Percentiles rank a stretch among this genome's conserved stretches.
phyloP scores from a whole-genome alignment of 2,329 filamentous ascomycete species.

The Colletotrichum truncatum region DNA sequence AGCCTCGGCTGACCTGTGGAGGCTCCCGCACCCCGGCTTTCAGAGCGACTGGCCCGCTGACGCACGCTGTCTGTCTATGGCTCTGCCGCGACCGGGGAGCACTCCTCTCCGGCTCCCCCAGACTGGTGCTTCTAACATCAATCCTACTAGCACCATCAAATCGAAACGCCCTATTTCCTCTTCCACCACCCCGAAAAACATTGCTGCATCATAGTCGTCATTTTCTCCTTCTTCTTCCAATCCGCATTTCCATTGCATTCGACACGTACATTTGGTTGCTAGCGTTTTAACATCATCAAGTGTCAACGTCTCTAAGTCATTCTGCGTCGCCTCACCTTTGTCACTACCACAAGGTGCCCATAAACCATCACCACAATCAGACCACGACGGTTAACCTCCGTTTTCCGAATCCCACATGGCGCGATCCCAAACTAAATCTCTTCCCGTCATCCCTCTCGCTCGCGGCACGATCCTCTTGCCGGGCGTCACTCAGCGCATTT shows the following conservation, averaged over 20 bases:
- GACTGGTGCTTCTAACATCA: conserved; percentile 19
- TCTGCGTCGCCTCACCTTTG: not conserved
- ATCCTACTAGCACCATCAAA: conserved; percentile 3
- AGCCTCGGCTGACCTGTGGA: conserved; percentile 29
- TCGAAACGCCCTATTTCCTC: not conserved
- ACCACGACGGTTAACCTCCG: not conserved
- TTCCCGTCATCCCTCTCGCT: conserved; percentile 86
- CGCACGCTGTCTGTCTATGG: not conserved
- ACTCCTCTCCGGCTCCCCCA: conserved; percentile 4
- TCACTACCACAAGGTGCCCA: conserved; percentile 17
- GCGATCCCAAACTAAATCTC: conserved; percentile 45
- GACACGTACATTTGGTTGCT: not conserved
- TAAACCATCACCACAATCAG: not conserved
- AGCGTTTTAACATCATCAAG: not conserved
- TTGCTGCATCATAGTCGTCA: not conserved
- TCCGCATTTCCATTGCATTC: not conserved
- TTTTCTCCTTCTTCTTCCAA: not conserved
- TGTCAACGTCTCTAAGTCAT: not conserved
- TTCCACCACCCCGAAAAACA: not conserved
- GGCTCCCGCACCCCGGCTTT: conserved; percentile 13
- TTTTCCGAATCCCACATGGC: conserved; percentile 35
- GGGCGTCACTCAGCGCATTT: conserved; percentile 84
- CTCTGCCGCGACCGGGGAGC: conserved; percentile 16
- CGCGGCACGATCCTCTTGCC: conserved; percentile 85
- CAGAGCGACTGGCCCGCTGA: conserved; percentile 12